phyloP scores from a whole-genome alignment of 192 early-diverging fungal species.

The Geranomyces michiganensis region DNA sequence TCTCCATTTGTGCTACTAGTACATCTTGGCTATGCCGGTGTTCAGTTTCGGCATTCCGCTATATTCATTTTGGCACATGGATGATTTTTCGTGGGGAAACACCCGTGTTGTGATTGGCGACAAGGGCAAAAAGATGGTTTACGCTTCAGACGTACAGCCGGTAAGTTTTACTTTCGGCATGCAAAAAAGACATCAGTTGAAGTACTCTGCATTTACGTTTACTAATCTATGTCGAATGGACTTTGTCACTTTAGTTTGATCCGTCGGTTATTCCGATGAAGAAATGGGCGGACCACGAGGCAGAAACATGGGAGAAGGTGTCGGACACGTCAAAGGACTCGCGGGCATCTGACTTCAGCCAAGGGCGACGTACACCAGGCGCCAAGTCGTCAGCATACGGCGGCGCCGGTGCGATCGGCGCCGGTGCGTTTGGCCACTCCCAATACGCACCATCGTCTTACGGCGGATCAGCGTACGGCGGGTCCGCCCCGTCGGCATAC shows the following conservation, averaged over 20 bases:
- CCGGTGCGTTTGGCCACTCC: no score
- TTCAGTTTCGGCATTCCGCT: conserved; percentile 73
- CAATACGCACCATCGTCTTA: conserved; percentile 30
- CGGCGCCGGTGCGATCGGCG: neutral
- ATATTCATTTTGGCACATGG: conserved; percentile 99
- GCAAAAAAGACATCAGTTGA: no score
- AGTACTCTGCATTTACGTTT: neutral
- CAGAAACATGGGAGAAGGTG: conserved; percentile 47
- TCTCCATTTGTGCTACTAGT: conserved; percentile 57
- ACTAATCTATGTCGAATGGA: neutral
- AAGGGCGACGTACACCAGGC: conserved; percentile 4
- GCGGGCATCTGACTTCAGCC: conserved; percentile 35
- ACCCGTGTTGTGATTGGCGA: conserved; percentile 94
- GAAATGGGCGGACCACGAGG: conserved; percentile 78
- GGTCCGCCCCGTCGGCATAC: conserved; percentile 29
- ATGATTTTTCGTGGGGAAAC: conserved; percentile 99
- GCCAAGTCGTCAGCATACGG: neutral
- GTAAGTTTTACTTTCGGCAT: no score
- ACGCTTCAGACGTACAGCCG: conserved; percentile 66
- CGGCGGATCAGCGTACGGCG: conserved; percentile 35
- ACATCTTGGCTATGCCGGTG: conserved; percentile 87
- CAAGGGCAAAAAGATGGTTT: conserved; percentile 60
- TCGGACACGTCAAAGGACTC: conserved; percentile 40
- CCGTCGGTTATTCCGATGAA: conserved; percentile 82
- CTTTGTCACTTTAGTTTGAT: conserved; percentile 59